Evolutionary conservation across 768 basidiomycete genomes (phyloP).

Genomic region (Pleurotus platypus): DNA sequence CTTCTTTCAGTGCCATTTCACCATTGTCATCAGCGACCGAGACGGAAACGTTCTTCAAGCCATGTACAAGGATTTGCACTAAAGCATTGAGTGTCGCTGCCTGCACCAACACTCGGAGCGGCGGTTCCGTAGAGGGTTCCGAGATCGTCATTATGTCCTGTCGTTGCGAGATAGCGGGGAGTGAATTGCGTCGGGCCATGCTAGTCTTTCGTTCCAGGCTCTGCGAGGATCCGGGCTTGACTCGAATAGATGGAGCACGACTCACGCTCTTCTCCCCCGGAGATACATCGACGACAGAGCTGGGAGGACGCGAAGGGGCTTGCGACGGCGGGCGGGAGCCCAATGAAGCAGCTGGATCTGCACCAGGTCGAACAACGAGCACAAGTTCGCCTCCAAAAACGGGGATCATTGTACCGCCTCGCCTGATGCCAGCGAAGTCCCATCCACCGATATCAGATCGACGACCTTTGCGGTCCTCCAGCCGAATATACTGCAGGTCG

Average conservation of each 20-base stretch:
- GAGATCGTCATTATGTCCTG: conserved; percentile 48
- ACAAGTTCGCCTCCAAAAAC: conserved; percentile 74
- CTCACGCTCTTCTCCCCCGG: conserved; percentile 39
- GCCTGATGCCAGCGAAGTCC: conserved; percentile 24
- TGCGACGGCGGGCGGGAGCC: conserved; percentile 58
- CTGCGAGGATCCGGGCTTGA: conserved; percentile 66
- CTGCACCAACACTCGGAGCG: conserved; percentile 72
- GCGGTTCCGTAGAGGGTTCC: conserved; percentile 66
- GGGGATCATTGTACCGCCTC: conserved; percentile 65
- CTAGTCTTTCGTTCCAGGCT: conserved; percentile 77
- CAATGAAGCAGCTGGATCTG: conserved; percentile 38
- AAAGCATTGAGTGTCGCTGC: conserved; percentile 75
- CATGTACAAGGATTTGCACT: conserved; percentile 74
- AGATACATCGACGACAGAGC: conserved; percentile 47
- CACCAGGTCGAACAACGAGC: conserved; percentile 57
- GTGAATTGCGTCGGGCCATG: conserved; percentile 67
- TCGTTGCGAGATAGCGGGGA: conserved; percentile 71
- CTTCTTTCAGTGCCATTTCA: conserved; percentile 73
- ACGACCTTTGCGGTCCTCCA: conserved; percentile 29
- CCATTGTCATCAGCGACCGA: conserved; percentile 86
- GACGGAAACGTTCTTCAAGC: conserved; percentile 72
- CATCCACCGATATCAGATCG: conserved; percentile 23
- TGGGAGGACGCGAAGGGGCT: conserved; percentile 66
- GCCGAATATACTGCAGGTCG: conserved; percentile 38
- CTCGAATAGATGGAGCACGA: conserved; percentile 73